A percentile compares a stretch with the other conserved stretches of the same genome.
These are phyloP conservation scores for Coniochaeta hoffmannii DNA, from an alignment of 2,329 filamentous ascomycete species.

Conservation along the genomic window DNA sequence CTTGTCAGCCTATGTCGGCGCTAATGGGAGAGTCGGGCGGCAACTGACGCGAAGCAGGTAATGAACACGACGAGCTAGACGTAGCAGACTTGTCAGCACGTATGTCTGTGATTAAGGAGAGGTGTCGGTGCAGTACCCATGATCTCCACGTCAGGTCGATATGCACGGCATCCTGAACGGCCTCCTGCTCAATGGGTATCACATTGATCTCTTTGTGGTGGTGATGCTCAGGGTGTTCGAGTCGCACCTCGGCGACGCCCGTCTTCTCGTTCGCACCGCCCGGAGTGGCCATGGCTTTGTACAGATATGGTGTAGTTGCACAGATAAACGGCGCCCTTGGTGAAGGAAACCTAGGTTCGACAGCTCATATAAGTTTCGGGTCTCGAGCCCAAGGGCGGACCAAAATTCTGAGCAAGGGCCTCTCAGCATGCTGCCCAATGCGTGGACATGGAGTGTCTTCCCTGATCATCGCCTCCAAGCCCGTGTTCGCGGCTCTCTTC, in stretches of 20 bases:
- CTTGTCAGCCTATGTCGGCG: background rate
- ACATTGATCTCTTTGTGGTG: background rate
- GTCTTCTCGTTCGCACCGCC: background rate
- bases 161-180: background rate
- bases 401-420: background rate
- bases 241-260: background rate
- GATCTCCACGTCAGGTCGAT: background rate
- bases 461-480: background rate
- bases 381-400: background rate
- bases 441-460: background rate
- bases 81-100: background rate
- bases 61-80: slow-evolving; percentile 29
- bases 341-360: background rate
- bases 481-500: background rate
- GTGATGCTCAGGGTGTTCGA: background rate
- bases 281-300: background rate
- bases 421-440: too few species aligned
- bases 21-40: background rate
- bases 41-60: slow-evolving; percentile 39
- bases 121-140: background rate
- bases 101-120: background rate
- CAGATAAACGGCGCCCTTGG: background rate
- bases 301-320: background rate
- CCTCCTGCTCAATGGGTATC: slow-evolving; percentile 2
- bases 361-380: background rate